Percentiles rank a stretch among this genome's conserved stretches.
phyloP scores from a whole-genome alignment of 768 basidiomycete genomes.

The Lentinula aciculospora region DNA sequence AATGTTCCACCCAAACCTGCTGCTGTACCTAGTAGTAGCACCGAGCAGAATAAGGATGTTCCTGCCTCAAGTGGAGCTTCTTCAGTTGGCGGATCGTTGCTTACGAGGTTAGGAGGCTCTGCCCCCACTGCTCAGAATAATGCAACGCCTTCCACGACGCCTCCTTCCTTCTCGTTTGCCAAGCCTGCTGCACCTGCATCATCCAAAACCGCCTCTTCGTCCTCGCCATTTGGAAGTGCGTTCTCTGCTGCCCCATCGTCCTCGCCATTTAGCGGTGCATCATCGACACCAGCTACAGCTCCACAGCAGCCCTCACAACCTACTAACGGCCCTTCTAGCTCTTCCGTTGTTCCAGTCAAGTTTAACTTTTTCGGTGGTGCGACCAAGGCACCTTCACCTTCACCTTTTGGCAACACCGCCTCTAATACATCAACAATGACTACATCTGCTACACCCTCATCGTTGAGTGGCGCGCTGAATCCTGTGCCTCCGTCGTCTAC shows the following conservation, averaged over 20 bases:
- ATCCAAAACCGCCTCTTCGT: conserved; percentile 10
- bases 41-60: conserved; percentile 11
- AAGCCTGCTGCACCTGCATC: conserved; percentile 7
- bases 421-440: conserved; percentile 2
- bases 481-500: conserved; percentile 12
- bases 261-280: conserved; percentile 7
- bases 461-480: conserved; percentile 16
- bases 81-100: conserved; percentile 6
- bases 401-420: not conserved
- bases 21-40: not conserved
- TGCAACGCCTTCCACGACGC: conserved; percentile 7
- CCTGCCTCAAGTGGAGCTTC: conserved; percentile 9
- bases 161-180: conserved; percentile 15
- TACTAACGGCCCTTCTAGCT: conserved; percentile 8
- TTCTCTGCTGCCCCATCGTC: conserved; percentile 7
- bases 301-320: conserved; percentile 16
- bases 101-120: conserved; percentile 3
- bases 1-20: conserved; percentile 8
- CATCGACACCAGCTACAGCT: conserved; percentile 9
- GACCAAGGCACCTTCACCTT: conserved; percentile 1
- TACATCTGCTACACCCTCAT: conserved; percentile 12
- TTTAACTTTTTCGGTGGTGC: conserved; percentile 31
- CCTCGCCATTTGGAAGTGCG: conserved; percentile 5
- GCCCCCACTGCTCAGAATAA: conserved; percentile 12
- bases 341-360: conserved; percentile 24